Conservation (phyloP, 768 basidiomycete genomes). For the Tylopilus plumbeoviolaceoides region DNA sequence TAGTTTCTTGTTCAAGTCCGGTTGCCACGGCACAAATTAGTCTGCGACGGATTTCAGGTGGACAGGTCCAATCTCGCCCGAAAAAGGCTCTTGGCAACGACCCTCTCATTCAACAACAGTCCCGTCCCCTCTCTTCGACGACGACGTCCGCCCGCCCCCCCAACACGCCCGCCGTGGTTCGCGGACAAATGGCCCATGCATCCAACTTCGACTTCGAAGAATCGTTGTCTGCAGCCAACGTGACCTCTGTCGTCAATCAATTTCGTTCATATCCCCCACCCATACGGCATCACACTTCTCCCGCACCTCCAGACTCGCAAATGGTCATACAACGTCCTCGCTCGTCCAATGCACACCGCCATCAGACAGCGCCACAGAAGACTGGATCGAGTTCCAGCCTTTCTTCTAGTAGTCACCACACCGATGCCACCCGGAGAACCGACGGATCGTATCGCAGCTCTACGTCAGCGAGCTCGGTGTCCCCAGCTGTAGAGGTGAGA, state of each 20-base stretch:
- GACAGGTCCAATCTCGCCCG: conserved; percentile 4
- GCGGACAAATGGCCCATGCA: conserved; percentile 14
- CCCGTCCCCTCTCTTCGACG: not conserved
- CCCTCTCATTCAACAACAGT: conserved; percentile 1
- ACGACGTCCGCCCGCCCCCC: not conserved
- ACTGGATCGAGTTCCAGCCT: conserved; percentile 24
- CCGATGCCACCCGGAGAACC: conserved; percentile 28
- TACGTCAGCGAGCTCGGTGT: conserved; percentile 26
- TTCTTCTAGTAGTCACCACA: conserved; percentile 19
- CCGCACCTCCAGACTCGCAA: conserved; percentile 8
- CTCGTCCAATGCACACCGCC: conserved; percentile 6
- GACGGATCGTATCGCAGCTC: conserved; percentile 16
- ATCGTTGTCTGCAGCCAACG: conserved; percentile 27
- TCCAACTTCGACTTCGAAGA: conserved; percentile 28
- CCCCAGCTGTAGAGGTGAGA: conserved; percentile 22
- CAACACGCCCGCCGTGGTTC: conserved; percentile 20
- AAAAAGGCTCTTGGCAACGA: conserved; percentile 15
- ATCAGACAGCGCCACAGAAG: conserved; percentile 18
- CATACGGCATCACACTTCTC: conserved; percentile 20
- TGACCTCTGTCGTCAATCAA: conserved; percentile 31
- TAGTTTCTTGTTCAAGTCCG: conserved; percentile 1
- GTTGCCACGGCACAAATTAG: conserved; percentile 19
- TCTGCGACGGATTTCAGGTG: conserved; percentile 3
- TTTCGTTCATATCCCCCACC: conserved; percentile 28
- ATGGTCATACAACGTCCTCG: conserved; percentile 6